phyloP scores from a whole-genome alignment of 1,139 yeast species.

The Candida pseudoviswanathii region DNA sequence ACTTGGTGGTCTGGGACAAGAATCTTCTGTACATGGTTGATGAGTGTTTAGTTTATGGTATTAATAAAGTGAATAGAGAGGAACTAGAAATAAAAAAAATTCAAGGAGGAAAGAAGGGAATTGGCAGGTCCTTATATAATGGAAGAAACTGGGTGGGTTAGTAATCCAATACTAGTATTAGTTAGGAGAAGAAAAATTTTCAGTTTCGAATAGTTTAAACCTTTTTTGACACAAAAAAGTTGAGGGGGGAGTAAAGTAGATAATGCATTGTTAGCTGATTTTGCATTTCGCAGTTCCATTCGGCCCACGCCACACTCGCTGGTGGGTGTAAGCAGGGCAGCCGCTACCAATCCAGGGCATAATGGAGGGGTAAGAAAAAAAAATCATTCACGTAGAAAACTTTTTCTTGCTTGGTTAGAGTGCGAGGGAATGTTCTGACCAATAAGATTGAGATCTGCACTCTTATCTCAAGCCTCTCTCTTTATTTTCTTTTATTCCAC shows the following conservation, averaged over 20 bases:
- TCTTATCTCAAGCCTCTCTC: too few species aligned
- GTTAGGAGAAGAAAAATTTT: too few species aligned
- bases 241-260: background rate
- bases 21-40: conserved; percentile 12
- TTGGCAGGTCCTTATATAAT: background rate
- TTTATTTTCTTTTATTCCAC: too few species aligned
- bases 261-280: background rate
- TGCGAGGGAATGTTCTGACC: background rate
- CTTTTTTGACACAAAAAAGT: too few species aligned
- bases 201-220: background rate
- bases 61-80: background rate
- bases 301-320: background rate
- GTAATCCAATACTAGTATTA: too few species aligned
- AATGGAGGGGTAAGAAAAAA: conserved; percentile 3
- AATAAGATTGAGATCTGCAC: background rate
- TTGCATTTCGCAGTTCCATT: conserved; percentile 1
- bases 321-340: too few species aligned
- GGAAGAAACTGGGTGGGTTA: background rate
- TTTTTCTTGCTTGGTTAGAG: background rate
- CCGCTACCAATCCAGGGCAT: conserved; percentile 5
- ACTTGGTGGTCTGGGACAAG: conserved; percentile 12
- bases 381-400: too few species aligned
- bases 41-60: too few species aligned
- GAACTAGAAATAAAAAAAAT: background rate
- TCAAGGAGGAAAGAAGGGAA: background rate